Evolutionary conservation across 2,329 filamentous ascomycete genomes (phyloP).

Genomic region (Penicillium palitans): DNA sequence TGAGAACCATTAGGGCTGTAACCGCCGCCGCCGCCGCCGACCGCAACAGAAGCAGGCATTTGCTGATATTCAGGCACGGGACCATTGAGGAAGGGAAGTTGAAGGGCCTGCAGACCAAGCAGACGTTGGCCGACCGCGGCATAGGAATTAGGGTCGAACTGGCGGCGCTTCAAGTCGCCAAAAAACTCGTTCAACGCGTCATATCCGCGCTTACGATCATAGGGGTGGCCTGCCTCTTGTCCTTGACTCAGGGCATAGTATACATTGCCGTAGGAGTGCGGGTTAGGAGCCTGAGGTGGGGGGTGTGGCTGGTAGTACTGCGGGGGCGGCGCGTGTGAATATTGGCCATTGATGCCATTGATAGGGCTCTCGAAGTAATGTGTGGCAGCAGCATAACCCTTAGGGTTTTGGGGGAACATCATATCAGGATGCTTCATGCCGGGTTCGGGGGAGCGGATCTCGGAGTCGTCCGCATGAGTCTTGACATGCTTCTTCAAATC

Average conservation of each 20-base stretch:
- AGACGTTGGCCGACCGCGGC: constrained; percentile 86
- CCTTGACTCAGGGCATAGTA: constrained; percentile 73
- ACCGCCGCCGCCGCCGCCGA: constrained; percentile 52
- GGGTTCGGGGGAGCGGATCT: constrained; percentile 66
- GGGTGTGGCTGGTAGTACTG: constrained; percentile 57
- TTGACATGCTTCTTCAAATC: constrained; percentile 99
- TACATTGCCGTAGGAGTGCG: constrained; percentile 66
- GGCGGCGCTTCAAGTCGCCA: constrained; percentile 84
- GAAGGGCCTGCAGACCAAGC: constrained; percentile 72
- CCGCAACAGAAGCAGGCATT: constrained; percentile 56
- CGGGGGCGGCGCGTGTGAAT: constrained; percentile 46
- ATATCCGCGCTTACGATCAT: constrained; percentile 80
- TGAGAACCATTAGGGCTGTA: constrained; percentile 60
- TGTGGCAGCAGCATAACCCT: constrained; percentile 40
- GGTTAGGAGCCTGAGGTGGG: constrained; percentile 53
- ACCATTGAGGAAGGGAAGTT: constrained; percentile 61
- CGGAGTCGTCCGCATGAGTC: constrained; percentile 95
- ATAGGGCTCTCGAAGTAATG: constrained; percentile 60
- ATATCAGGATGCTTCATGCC: constrained; percentile 49
- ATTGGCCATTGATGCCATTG: constrained; percentile 48
- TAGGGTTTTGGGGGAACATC: constrained; percentile 42
- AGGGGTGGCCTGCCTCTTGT: constrained; percentile 62
- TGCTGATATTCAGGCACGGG: constrained; percentile 55
- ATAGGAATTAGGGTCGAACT: constrained; percentile 87
- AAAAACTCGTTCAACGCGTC: constrained; percentile 94